phyloP scores from a whole-genome alignment of 1,139 yeast species.

The Pichia sp. region DNA sequence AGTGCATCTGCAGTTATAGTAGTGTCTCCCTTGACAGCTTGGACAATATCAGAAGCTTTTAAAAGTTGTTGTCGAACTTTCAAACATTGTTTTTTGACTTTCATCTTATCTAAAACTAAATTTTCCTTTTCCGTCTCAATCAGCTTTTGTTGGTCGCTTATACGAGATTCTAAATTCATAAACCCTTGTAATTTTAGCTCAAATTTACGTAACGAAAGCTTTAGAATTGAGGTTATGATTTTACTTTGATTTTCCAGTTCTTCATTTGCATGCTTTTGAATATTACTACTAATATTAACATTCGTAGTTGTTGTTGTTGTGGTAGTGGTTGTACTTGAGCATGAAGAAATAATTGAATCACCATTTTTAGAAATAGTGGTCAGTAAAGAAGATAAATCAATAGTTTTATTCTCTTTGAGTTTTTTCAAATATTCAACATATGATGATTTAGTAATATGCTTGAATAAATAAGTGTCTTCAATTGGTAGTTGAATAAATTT shows the following conservation, averaged over 20 bases:
- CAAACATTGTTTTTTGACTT: conserved; percentile 13
- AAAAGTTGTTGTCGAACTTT: conserved; percentile 10
- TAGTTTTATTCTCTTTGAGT: conserved; percentile 11
- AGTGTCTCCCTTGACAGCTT: conserved; percentile 1
- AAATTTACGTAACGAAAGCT: conserved; percentile 51
- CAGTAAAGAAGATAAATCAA: conserved; percentile 7
- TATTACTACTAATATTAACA: not conserved
- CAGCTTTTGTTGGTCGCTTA: conserved; percentile 41
- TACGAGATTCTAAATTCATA: conserved; percentile 43
- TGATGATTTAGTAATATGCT: conserved; percentile 31
- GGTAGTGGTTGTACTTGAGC: not conserved
- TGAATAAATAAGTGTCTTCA: conserved; percentile 75
- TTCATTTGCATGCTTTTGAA: conserved; percentile 6
- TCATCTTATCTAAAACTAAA: conserved; percentile 14
- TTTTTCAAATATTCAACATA: conserved; percentile 20
- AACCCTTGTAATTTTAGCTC: conserved; percentile 47
- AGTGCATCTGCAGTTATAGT: conserved; percentile 10
- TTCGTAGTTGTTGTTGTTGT: conserved; percentile 10
- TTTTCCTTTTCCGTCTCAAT: conserved; percentile 26
- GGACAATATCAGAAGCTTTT: conserved; percentile 11
- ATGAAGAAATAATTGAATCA: not conserved
- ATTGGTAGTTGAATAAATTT: conserved; percentile 90
- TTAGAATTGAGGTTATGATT: conserved; percentile 45
- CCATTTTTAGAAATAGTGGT: not conserved
- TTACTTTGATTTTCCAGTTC: conserved; percentile 15